Conservation (phyloP, 2,329 filamentous ascomycete genomes). For the Onygenales sp. region DNA sequence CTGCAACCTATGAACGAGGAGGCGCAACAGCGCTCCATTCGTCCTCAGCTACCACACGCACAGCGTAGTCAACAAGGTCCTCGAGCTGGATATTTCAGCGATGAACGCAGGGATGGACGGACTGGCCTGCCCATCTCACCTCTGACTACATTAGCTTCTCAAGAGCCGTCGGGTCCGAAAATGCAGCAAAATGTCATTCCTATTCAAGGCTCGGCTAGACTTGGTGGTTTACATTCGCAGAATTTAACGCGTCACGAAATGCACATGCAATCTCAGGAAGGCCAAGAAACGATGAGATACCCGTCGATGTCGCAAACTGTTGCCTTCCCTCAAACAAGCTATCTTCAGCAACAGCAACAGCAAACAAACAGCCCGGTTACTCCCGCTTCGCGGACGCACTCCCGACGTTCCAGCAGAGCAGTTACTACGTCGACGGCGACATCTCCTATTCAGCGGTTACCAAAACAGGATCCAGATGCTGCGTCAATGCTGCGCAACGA, state of each 20-base stretch:
- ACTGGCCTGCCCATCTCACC: conserved; percentile 7
- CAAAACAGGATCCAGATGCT: conserved; percentile 6
- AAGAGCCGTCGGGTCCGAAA: conserved; percentile 6
- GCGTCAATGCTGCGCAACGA: conserved; percentile 1
- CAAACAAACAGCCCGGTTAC: conserved; percentile 2
- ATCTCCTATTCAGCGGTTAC: conserved; percentile 9
- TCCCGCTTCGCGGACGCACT: conserved; percentile 8
- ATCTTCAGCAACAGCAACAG: conserved; percentile 17
- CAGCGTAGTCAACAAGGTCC: conserved; percentile 31
- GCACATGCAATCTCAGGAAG: conserved; percentile 3
- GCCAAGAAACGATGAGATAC: conserved; percentile 5
- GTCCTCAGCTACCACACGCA: conserved; percentile 20
- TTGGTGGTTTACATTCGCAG: neutral
- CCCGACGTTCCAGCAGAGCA: conserved; percentile 10
- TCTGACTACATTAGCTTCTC: conserved; percentile 1
- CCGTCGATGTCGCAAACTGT: conserved; percentile 7
- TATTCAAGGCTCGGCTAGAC: neutral
- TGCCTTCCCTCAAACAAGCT: conserved; percentile 21
- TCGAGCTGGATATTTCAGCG: conserved; percentile 35
- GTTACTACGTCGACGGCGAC: conserved; percentile 5
- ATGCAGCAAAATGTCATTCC: neutral
- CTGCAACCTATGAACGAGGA: conserved; percentile 25
- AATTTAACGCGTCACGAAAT: neutral
- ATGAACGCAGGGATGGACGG: conserved; percentile 27
- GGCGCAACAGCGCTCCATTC: conserved; percentile 19